Evolutionary conservation across 768 basidiomycete genomes (phyloP).

Genomic region (Psilocybe cubensis): DNA sequence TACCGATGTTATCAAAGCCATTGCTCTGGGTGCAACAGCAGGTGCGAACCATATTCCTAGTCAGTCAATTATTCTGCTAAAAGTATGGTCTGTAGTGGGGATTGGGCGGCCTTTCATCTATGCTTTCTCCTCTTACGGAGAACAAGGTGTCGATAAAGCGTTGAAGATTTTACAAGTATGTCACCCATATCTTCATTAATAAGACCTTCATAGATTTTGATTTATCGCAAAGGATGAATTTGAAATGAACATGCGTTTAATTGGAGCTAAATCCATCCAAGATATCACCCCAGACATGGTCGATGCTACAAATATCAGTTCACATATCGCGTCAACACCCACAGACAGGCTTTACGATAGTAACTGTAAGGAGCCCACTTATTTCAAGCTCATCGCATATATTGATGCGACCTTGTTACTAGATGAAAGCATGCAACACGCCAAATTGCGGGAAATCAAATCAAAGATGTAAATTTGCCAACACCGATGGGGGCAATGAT

Average conservation of each 20-base stretch:
- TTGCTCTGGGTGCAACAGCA: slow-evolving; percentile 71
- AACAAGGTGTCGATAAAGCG: slow-evolving; percentile 84
- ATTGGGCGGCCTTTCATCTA: slow-evolving; percentile 89
- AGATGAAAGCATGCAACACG: slow-evolving; percentile 43
- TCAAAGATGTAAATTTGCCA: slow-evolving; percentile 26
- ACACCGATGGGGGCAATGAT: too few species aligned
- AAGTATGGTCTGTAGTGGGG: slow-evolving; percentile 44
- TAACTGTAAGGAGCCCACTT: slow-evolving; percentile 74
- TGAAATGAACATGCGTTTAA: slow-evolving; percentile 93
- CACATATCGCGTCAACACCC: slow-evolving; percentile 71
- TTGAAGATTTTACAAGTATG: slow-evolving; percentile 36
- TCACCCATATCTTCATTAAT: not conserved
- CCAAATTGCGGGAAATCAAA: slow-evolving; percentile 30
- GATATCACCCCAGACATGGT: slow-evolving; percentile 92
- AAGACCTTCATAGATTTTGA: not conserved
- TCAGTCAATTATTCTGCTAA: slow-evolving; percentile 12
- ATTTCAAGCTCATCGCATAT: not conserved
- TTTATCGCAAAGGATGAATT: slow-evolving; percentile 78
- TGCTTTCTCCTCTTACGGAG: slow-evolving; percentile 87
- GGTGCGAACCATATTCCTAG: slow-evolving; percentile 33
- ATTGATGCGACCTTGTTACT: not conserved
- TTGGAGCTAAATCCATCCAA: slow-evolving; percentile 80
- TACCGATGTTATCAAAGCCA: slow-evolving; percentile 80
- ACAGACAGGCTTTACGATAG: slow-evolving; percentile 73
- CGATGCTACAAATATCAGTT: slow-evolving; percentile 70